Evolutionary conservation across 108 stramenopile genomes (phyloP), one percentile per base, ranked within the genome.

Genomic region (Nitzschia sp.): DNA sequence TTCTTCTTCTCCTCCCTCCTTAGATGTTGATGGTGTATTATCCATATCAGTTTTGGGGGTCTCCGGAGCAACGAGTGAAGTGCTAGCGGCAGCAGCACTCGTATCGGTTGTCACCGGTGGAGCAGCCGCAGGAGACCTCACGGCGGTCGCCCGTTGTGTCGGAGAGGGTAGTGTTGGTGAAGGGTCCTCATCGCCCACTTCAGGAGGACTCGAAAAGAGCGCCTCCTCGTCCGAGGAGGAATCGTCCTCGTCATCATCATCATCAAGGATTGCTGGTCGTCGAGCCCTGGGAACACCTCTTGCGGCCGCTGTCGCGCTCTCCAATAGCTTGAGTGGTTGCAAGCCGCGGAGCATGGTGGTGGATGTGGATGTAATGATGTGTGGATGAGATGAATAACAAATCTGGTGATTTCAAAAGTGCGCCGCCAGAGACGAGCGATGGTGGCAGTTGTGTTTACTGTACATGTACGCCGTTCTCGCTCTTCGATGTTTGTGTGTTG

Each of bases 311-410:
- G 17, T 50, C 4, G 21, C 19, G 19, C 17, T 50, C 48, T 22
- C 48, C 4, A 50, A 5, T n/a, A 50, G 19, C 48, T 50, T 50
- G 48, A 50, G 48, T 11, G 48, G 48, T 50, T 50, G 48, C 48
- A 50, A 50, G 19, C 48, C 17, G 8, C 48, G 48, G 19, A 50
- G 48, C 48, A 50, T 50, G 19, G 19, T 50, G 48, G 19, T 41
- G 6, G 38, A 6, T 41, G 6, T 41, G 13, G n/a, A n/a, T n/a
- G n/a, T n/a, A n/a, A n/a, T n/a, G n/a, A n/a, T n/a, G n/a, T n/a
- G n/a, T n/a, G n/a, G n/a, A n/a, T n/a, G n/a, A n/a, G n/a, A n/a
- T n/a, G n/a, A n/a, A n/a, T n/a, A n/a, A n/a, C n/a, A n/a, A n/a
- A n/a, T n/a, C 38, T 41, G 38, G 13, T 9, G 13, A 41, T 41